These are phyloP conservation scores for Lasiosphaeris hirsuta DNA, from an alignment of 495 filamentous ascomycete species.

Conservation along the genomic window DNA sequence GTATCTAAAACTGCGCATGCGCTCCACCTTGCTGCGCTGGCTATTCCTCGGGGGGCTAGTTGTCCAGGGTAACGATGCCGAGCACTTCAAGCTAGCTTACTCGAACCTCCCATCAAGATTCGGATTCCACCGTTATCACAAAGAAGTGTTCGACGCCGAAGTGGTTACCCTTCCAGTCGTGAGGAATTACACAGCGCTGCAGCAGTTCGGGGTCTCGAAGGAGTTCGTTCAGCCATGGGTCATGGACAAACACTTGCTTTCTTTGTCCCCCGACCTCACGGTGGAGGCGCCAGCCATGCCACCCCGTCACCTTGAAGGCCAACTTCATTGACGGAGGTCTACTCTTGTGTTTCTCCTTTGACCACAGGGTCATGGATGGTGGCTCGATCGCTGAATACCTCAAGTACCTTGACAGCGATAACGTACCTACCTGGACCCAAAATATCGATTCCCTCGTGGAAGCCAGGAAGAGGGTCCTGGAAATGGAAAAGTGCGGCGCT, in stretches of 20 bases:
- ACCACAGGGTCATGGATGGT: slow-evolving; percentile 19
- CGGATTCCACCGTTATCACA: neutral
- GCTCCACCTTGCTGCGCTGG: neutral
- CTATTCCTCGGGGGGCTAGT: slow-evolving; percentile 5
- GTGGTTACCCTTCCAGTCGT: neutral
- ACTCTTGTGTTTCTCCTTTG: slow-evolving; percentile 11
- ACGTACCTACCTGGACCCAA: neutral
- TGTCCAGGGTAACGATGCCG: neutral
- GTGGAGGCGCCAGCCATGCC: neutral
- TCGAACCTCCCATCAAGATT: neutral
- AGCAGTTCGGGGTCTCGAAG: too few species aligned
- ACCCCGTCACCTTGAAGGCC: slow-evolving; percentile 6
- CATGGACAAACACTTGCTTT: slow-evolving; percentile 4
- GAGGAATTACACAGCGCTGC: neutral
- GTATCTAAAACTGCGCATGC: neutral
- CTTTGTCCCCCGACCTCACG: neutral
- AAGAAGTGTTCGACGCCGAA: neutral
- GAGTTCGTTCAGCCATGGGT: neutral
- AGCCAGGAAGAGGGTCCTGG: too few species aligned
- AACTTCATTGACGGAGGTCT: slow-evolving; percentile 16
- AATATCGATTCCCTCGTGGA: neutral
- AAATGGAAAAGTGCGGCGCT: too few species aligned
- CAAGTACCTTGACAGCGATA: neutral
- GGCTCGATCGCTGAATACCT: neutral
- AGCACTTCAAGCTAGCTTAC: neutral